phyloP scores from a whole-genome alignment of 768 basidiomycete genomes.

The Pulveroboletus sp. region DNA sequence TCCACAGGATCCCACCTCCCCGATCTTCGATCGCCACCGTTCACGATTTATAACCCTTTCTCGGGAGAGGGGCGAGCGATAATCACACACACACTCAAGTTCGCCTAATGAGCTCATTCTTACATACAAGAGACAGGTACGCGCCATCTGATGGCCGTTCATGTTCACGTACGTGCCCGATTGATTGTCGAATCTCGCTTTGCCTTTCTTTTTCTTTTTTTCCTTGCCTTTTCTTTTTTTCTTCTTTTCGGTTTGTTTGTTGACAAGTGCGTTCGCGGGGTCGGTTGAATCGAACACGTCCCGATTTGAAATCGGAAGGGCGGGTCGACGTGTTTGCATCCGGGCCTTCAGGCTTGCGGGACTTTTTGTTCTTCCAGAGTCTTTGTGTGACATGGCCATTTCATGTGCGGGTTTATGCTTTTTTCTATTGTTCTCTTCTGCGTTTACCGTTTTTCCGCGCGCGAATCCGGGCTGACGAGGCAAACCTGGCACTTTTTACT shows the following conservation, averaged over 20 bases:
- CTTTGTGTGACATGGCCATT: too few species aligned
- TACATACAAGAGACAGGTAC: conserved; percentile 13
- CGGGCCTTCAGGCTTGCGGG: too few species aligned
- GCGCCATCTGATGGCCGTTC: conserved; percentile 21
- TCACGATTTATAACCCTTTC: too few species aligned
- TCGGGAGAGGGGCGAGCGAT: not conserved
- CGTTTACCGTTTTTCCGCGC: not conserved
- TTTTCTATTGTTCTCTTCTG: not conserved
- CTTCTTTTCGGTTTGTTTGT: too few species aligned
- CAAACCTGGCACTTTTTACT: not conserved
- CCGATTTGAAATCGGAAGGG: too few species aligned
- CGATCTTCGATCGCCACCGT: too few species aligned
- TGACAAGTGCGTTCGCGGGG: too few species aligned
- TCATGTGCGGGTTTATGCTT: too few species aligned
- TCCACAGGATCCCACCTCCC: too few species aligned
- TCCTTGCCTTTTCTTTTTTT: not conserved
- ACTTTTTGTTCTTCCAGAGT: too few species aligned
- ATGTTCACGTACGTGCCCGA: conserved; percentile 12
- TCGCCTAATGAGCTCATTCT: not conserved
- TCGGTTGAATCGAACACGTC: too few species aligned
- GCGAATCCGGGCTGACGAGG: not conserved
- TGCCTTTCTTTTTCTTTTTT: not conserved
- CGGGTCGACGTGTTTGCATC: too few species aligned
- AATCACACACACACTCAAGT: not conserved
- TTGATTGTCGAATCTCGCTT: not conserved